Conservation (phyloP, 768 basidiomycete species). For the Auriscalpium orientale region DNA sequence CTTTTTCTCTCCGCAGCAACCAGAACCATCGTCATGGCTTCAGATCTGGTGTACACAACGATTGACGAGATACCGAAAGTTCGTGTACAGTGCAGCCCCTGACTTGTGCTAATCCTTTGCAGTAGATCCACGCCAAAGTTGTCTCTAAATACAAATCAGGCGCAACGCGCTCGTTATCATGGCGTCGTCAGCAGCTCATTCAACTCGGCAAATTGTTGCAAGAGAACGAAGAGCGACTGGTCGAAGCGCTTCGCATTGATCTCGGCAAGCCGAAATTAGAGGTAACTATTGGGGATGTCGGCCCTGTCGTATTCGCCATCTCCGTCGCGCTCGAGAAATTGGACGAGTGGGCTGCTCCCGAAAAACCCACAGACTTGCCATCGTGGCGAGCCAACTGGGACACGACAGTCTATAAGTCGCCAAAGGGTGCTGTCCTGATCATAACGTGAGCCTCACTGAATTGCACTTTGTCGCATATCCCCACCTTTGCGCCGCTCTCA, state of each 20-base stretch:
- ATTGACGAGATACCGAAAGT: slow-evolving; percentile 2
- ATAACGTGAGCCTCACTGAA: slow-evolving; percentile 9
- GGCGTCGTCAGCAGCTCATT: slow-evolving; percentile 20
- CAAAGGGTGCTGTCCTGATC: slow-evolving; percentile 20
- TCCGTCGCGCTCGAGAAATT: slow-evolving; percentile 16
- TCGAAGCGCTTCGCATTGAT: slow-evolving; percentile 15
- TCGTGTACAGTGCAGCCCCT: background rate
- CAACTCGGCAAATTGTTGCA: slow-evolving; percentile 19
- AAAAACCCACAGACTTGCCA: slow-evolving; percentile 7
- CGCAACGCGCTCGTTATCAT: slow-evolving; percentile 18
- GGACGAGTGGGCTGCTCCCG: slow-evolving; percentile 18
- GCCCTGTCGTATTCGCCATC: slow-evolving; percentile 10
- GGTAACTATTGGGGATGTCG: slow-evolving; percentile 14
- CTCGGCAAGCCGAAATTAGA: slow-evolving; percentile 19
- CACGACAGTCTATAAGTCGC: slow-evolving; percentile 16
- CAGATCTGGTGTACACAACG: background rate
- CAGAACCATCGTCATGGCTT: background rate
- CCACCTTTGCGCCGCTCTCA: background rate
- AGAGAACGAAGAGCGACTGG: slow-evolving; percentile 18
- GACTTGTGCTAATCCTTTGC: background rate
- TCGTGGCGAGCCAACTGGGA: slow-evolving; percentile 15
- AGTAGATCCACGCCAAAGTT: slow-evolving; percentile 12
- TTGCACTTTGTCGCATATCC: background rate
- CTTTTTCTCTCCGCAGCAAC: background rate
- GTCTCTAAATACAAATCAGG: slow-evolving; percentile 16